Base-by-base conservation (phyloP, 306 rosid species). In the Ormosia emarginata region DNA sequence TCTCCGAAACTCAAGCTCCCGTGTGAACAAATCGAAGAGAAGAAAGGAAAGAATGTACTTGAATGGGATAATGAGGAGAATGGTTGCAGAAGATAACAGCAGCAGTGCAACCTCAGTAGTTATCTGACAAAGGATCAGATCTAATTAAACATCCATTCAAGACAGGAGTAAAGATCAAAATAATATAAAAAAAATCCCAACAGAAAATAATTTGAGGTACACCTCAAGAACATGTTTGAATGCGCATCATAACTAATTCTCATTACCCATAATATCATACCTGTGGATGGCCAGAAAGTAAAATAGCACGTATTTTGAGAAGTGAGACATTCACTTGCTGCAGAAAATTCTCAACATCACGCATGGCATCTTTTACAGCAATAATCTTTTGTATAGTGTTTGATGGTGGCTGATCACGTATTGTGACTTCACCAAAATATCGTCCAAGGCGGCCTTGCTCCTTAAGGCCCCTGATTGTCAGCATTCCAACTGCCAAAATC, bases 401-500 rank as follows among this genome's bases (percentile, higher is more conserved):
- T 50, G 99, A 93, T 70, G 99, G 99, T 44, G 97, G 97, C 82
- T 95, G 99, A 84, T 95, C 98, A 49, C 82, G 91, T 69, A 95
- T 90, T 4, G 85, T 93, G 74, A 95, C 93, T 85, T 80, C 82
- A 64, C 95, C 98, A 44, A 95, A 95, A 79, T 89, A 87, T 61
- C 99, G 87, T 50, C 99, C 98, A 68, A 95, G 97, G 82, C 99
- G 98, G 52, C 99, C 99, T 89, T 95, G 99, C 85, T 93, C 93
- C 90, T 84, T 95, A 40, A 95, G 92, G 75, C 97, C 90, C 90
- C 94, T 91, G 57, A 95, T 68, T 59, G 92, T 89, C 74, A 93
- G 91, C 98, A 95, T 89, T 58, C 89, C 91, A 79, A 90, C 89
- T 15, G 98, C 98, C 86, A 82, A 71, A 75, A 83, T 80, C 62